Conservation (phyloP, 352 stramenopile species). For the Hyphochytrium catenoides region DNA sequence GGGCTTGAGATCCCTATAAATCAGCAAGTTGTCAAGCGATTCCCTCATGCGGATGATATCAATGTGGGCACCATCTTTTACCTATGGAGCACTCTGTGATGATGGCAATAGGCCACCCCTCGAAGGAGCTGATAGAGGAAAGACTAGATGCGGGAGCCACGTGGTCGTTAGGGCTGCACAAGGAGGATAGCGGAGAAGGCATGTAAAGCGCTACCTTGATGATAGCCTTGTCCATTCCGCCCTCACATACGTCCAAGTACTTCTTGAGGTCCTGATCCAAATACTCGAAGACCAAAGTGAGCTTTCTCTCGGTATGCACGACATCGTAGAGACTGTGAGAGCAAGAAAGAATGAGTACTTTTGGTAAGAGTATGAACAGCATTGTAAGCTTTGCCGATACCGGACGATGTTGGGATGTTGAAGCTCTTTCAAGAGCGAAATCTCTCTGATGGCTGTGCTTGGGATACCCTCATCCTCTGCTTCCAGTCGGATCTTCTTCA, state of each 20-base stretch:
- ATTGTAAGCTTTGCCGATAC: conserved; percentile 46
- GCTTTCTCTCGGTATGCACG: conserved; percentile 93
- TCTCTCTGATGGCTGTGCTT: conserved; percentile 94
- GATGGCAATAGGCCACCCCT: conserved; percentile 98
- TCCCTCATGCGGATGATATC: not conserved
- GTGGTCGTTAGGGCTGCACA: not conserved
- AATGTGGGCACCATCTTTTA: conserved; percentile 9
- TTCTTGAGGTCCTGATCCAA: conserved; percentile 99
- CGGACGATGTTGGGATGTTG: conserved; percentile 93
- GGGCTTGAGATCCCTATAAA: conserved; percentile 90
- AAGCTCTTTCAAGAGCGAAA: conserved; percentile 90
- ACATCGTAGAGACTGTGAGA: conserved; percentile 86
- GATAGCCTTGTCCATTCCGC: conserved; percentile 74
- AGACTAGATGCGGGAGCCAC: conserved; percentile 13
- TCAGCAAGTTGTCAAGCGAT: not conserved
- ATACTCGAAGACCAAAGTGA: conserved; percentile 99
- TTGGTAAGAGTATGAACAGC: conserved; percentile 63
- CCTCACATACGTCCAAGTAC: conserved; percentile 97
- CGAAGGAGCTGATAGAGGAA: conserved; percentile 98
- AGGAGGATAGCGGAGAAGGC: not conserved
- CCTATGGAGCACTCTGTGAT: conserved; percentile 78
- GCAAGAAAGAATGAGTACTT: conserved; percentile 18
- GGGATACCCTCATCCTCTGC: conserved; percentile 93
- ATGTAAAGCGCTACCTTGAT: conserved; percentile 21
- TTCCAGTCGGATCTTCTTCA: conserved; percentile 99